These are phyloP conservation scores for Ophiobolus disseminans DNA, from an alignment of 2,329 filamentous ascomycete genomes.

Conservation along the genomic window DNA sequence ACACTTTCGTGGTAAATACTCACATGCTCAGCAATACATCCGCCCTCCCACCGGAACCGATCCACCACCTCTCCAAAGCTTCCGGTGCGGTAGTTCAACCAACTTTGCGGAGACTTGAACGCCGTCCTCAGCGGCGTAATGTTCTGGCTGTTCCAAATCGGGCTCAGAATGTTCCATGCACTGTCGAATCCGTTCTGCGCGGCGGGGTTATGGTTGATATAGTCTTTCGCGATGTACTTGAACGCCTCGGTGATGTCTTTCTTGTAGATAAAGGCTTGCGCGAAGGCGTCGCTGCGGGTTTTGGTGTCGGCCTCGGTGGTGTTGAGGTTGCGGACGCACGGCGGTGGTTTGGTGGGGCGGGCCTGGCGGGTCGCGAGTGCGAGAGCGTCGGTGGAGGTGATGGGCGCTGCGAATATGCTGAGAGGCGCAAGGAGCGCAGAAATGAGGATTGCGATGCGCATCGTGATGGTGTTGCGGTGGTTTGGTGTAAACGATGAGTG, in stretches of 20 bases:
- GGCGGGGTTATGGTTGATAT: conserved; percentile 41
- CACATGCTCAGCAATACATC: conserved; percentile 43
- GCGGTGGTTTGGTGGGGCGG: conserved; percentile 29
- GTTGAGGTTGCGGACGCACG: conserved; percentile 26
- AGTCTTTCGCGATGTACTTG: conserved; percentile 33
- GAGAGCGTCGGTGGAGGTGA: background rate
- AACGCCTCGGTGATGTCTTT: conserved; percentile 40
- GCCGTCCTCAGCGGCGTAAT: conserved; percentile 32
- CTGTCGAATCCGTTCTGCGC: conserved; percentile 39
- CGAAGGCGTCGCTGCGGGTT: conserved; percentile 27
- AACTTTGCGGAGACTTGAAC: conserved; percentile 30
- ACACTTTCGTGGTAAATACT: conserved; percentile 13
- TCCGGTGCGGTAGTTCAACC: conserved; percentile 33
- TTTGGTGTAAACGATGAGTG: too few species aligned
- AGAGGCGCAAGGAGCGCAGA: conserved; percentile 22
- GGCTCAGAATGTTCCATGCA: conserved; percentile 34
- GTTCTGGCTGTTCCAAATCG: conserved; percentile 29
- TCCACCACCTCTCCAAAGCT: conserved; percentile 36
- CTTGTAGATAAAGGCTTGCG: conserved; percentile 37
- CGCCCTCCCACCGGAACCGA: conserved; percentile 40
- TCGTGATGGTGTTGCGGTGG: conserved; percentile 15
- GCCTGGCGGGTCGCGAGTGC: conserved; percentile 19
- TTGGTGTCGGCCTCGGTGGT: conserved; percentile 22
- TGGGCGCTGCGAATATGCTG: conserved; percentile 22
- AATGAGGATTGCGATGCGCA: conserved; percentile 27